A percentile compares a stretch with the other conserved stretches of the same genome.
Conservation (phyloP, 31 red algal genomes). For the Odonthalia washingtoniensis region DNA sequence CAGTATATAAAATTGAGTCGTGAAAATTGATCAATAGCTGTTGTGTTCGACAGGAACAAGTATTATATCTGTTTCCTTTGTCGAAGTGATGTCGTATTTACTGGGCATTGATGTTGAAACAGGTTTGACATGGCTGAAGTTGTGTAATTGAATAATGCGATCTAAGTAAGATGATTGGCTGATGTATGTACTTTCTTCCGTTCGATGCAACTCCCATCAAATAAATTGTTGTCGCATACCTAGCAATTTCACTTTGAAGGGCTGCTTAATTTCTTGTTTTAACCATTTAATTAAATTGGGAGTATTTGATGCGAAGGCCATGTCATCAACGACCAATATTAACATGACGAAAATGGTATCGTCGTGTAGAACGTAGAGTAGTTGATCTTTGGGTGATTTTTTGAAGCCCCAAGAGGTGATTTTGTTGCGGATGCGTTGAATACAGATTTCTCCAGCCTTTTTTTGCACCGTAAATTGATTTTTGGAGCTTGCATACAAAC, state of each 20-base stretch:
- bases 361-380: not conserved
- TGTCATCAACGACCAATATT: conserved; percentile 13
- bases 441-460: conserved; percentile 7
- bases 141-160: not conserved
- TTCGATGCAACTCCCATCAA: not conserved
- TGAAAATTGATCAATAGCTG: not conserved
- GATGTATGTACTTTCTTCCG: not conserved
- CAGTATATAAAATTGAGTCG: not conserved
- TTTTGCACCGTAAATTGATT: conserved; percentile 18
- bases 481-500: not conserved
- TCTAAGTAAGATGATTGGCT: not conserved
- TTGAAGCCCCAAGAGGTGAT: conserved; percentile 21
- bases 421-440: not conserved
- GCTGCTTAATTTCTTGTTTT: not conserved
- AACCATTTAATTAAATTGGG: not conserved
- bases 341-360: conserved; percentile 1
- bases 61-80: not conserved
- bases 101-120: not conserved
- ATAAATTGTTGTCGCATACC: conserved; percentile 11
- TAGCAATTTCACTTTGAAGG: conserved; percentile 2
- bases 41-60: not conserved
- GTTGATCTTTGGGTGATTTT: not conserved
- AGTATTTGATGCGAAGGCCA: conserved; percentile 5
- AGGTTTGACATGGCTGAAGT: not conserved
- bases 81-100: not conserved